Evolutionary conservation across 1,139 yeast species (phyloP).

Genomic region (Spathaspora sp.): DNA sequence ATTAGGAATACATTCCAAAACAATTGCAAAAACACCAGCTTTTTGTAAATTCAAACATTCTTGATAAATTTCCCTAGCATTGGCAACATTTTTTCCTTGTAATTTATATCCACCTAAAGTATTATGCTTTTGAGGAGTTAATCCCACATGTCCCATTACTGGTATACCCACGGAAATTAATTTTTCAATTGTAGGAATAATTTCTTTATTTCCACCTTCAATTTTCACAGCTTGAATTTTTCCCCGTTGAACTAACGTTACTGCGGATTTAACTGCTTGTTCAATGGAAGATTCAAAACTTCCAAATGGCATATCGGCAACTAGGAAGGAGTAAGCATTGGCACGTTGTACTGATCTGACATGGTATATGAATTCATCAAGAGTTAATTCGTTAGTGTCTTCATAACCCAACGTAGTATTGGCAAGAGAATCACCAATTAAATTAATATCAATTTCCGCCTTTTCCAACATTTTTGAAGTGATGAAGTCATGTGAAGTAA

Average conservation of each 20-base stretch:
- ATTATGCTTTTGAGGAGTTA: slow-evolving; percentile 86
- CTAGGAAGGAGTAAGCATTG: slow-evolving; percentile 57
- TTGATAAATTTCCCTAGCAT: slow-evolving; percentile 58
- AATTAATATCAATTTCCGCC: slow-evolving; percentile 66
- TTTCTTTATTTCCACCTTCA: slow-evolving; percentile 76
- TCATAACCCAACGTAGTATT: slow-evolving; percentile 87
- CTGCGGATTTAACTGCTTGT: slow-evolving; percentile 66
- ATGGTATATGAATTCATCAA: slow-evolving; percentile 80
- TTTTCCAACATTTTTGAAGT: slow-evolving; percentile 72
- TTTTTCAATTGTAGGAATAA: slow-evolving; percentile 42
- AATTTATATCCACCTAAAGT: slow-evolving; percentile 83
- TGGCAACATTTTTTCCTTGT: slow-evolving; percentile 64
- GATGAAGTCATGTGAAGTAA: slow-evolving; percentile 87
- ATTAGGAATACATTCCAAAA: slow-evolving; percentile 85
- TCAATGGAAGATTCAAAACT: slow-evolving; percentile 65
- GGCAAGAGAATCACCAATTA: slow-evolving; percentile 91
- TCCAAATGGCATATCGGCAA: slow-evolving; percentile 94
- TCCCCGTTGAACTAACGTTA: slow-evolving; percentile 60
- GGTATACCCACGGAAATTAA: slow-evolving; percentile 76
- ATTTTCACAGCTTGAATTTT: slow-evolving; percentile 76
- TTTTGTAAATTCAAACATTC: slow-evolving; percentile 72
- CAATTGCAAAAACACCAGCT: slow-evolving; percentile 75
- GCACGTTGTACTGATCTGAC: slow-evolving; percentile 78
- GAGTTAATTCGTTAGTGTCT: slow-evolving; percentile 70
- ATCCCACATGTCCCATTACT: slow-evolving; percentile 88